Conservation (phyloP, 768 basidiomycete species). For the Kwoniella heveanensis region DNA sequence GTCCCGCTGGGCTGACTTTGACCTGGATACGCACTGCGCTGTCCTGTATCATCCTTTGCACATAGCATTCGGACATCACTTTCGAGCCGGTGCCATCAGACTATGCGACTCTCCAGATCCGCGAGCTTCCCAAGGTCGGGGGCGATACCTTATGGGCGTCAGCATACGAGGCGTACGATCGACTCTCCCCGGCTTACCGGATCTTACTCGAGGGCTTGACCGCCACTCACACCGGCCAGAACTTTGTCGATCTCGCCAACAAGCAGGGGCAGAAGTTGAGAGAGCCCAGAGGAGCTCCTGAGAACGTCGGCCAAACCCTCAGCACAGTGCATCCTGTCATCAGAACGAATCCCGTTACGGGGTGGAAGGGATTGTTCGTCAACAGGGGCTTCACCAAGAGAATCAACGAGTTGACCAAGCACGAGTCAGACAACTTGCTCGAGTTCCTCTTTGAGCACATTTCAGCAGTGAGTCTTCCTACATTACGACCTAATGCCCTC, state of each 20-base stretch:
- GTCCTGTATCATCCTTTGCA: too few species aligned
- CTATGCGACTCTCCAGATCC: conserved; percentile 60
- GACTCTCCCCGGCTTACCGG: conserved; percentile 63
- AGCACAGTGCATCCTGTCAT: conserved; percentile 63
- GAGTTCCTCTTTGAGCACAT: conserved; percentile 60
- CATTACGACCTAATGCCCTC: too few species aligned
- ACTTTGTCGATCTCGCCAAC: conserved; percentile 55
- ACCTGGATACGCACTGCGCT: too few species aligned
- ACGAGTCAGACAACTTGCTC: conserved; percentile 61
- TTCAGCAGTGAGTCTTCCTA: conserved; percentile 49
- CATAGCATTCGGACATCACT: conserved; percentile 64
- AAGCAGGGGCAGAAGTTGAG: conserved; percentile 19
- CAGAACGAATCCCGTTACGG: conserved; percentile 65
- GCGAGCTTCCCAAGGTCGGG: conserved; percentile 44
- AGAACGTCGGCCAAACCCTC: conserved; percentile 62
- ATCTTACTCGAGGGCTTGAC: conserved; percentile 66
- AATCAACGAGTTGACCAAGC: conserved; percentile 62
- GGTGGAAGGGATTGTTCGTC: conserved; percentile 65
- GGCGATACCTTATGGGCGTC: conserved; percentile 59
- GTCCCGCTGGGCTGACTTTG: too few species aligned
- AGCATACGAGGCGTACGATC: conserved; percentile 67
- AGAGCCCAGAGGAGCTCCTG: conserved; percentile 61
- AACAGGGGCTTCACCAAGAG: conserved; percentile 65
- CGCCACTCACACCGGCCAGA: conserved; percentile 60
- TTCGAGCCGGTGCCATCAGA: conserved; percentile 67